Conservation (phyloP, 495 filamentous ascomycete species). For the Podospora pseudocomata region DNA sequence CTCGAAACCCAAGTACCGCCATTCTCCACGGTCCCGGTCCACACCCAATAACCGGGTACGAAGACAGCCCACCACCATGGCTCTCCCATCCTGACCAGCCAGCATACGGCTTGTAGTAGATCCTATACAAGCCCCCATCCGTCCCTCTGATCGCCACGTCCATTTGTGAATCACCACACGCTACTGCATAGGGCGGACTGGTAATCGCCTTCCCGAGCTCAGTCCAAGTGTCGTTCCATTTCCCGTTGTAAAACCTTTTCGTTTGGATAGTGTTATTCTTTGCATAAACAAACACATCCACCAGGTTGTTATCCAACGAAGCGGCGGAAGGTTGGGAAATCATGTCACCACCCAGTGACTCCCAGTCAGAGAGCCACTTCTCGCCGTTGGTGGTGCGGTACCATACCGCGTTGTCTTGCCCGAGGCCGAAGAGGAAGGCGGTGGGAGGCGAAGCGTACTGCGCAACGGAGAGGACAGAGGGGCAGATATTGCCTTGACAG, state of each 20-base stretch:
- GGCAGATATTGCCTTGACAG: conserved; percentile 1
- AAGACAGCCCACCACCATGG: background rate
- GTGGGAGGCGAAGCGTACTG: conserved; percentile 1
- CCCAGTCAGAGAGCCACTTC: conserved; percentile 10
- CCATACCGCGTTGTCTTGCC: conserved; percentile 2
- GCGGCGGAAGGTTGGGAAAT: background rate
- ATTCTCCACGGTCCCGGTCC: background rate
- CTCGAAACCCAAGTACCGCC: background rate
- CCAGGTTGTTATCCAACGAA: background rate
- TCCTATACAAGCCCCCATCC: background rate
- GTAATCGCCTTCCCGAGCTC: background rate
- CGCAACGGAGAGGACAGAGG: background rate
- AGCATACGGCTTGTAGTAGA: background rate
- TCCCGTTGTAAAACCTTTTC: background rate
- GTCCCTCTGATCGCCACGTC: background rate
- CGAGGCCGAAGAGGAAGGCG: conserved; percentile 5
- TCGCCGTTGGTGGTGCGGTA: conserved; percentile 8
- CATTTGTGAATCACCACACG: background rate
- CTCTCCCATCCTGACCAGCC: background rate
- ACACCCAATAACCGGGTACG: background rate
- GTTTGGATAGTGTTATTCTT: background rate
- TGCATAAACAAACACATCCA: background rate
- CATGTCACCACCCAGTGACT: conserved; percentile 2
- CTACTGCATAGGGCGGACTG: background rate
- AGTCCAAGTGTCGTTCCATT: background rate